Evolutionary conservation across 2,329 filamentous ascomycete species (phyloP).

Genomic region (Dactylonectria estremocensis): DNA sequence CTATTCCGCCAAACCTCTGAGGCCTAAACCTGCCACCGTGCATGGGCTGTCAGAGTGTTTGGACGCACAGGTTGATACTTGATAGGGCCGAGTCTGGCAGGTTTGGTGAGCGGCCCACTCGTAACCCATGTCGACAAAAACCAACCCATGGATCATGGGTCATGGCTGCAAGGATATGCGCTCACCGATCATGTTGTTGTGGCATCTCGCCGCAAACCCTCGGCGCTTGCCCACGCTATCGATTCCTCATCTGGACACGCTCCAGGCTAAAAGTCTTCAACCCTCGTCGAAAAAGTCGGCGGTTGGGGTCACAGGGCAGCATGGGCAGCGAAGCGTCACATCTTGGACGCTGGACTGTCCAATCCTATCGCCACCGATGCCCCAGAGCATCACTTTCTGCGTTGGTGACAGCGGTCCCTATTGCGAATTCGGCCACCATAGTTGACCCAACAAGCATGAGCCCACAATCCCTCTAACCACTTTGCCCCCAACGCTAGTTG

Average conservation of each 20-base stretch:
- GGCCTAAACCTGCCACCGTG: not conserved
- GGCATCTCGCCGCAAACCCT: conserved; percentile 17
- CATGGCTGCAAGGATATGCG: conserved; percentile 5
- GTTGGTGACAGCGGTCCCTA: not conserved
- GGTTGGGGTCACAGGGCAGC: conserved; percentile 41
- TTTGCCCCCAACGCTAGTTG: conserved; percentile 33
- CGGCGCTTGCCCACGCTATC: conserved; percentile 31
- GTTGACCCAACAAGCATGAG: conserved; percentile 31
- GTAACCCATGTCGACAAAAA: conserved; percentile 11
- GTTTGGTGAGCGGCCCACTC: conserved; percentile 15
- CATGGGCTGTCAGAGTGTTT: not conserved
- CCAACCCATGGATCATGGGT: not conserved
- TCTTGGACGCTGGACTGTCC: conserved; percentile 37
- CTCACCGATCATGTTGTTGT: conserved; percentile 31
- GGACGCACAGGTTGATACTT: not conserved
- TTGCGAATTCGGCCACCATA: conserved; percentile 16
- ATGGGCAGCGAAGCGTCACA: conserved; percentile 22
- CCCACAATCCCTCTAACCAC: conserved; percentile 27
- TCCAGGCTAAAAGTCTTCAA: conserved; percentile 29
- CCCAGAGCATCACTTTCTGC: not conserved
- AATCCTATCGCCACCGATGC: conserved; percentile 34
- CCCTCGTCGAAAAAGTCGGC: conserved; percentile 33
- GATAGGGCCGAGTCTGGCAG: conserved; percentile 8
- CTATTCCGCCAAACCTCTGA: not conserved
- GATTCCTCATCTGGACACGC: conserved; percentile 43